Evolutionary conservation across 1,139 yeast species (phyloP).

Genomic region (Pichia sp.): DNA sequence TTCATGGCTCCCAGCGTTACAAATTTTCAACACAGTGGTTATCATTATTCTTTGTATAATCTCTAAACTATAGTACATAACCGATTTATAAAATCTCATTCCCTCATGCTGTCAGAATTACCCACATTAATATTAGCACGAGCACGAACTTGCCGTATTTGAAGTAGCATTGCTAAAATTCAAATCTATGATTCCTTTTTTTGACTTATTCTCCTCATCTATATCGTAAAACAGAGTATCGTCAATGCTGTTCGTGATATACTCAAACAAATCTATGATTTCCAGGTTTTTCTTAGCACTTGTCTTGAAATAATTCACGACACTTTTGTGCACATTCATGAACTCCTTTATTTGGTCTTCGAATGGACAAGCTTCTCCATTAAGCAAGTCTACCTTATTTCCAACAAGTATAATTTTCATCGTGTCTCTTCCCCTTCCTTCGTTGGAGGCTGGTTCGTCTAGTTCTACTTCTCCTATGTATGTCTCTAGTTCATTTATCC

Average conservation of each 20-base stretch:
- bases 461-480: conserved; percentile 32
- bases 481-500: conserved; percentile 47
- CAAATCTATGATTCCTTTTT: conserved; percentile 27
- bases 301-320: conserved; percentile 34
- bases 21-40: background rate
- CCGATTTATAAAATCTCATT: background rate
- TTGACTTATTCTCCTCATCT: conserved; percentile 16
- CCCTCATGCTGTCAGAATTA: too few species aligned
- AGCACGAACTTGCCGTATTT: conserved; percentile 13
- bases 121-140: conserved; percentile 8
- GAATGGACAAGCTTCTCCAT: conserved; percentile 21
- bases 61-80: background rate
- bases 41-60: background rate
- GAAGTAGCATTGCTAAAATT: conserved; percentile 13
- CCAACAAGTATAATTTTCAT: conserved; percentile 46
- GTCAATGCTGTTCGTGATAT: conserved; percentile 39
- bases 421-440: background rate
- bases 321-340: conserved; percentile 18
- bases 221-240: conserved; percentile 29
- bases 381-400: conserved; percentile 39
- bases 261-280: conserved; percentile 40
- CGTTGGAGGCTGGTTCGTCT: conserved; percentile 4
- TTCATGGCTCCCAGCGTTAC: background rate
- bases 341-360: conserved; percentile 20
- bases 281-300: conserved; percentile 50